A percentile compares a stretch with the other conserved stretches of the same genome.
Evolutionary conservation across 257 asterid genomes (phyloP).

Genomic region (Salvia hispanica): DNA sequence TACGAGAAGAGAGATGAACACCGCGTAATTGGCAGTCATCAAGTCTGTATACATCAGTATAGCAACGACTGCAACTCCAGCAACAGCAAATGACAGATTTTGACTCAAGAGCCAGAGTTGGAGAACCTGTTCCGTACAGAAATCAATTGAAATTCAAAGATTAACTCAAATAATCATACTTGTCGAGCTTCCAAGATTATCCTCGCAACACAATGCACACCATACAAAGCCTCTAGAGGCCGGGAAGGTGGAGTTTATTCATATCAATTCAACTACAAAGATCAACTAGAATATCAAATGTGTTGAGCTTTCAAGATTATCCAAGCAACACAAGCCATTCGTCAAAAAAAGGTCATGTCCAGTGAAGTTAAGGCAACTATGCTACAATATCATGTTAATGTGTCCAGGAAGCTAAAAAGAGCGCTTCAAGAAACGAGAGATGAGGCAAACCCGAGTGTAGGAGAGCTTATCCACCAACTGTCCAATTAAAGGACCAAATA

Average conservation of each 20-base stretch:
- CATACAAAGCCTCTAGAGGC: too few relatives aligned
- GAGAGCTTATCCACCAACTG: constrained; percentile 65
- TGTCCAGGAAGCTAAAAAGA: neutral
- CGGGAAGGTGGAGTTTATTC: too few relatives aligned
- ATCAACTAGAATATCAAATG: too few relatives aligned
- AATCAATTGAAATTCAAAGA: neutral
- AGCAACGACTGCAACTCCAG: constrained; percentile 80
- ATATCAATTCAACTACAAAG: neutral
- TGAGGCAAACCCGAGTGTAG: constrained; percentile 54
- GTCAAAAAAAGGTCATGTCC: too few relatives aligned
- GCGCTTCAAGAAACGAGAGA: constrained; percentile 7
- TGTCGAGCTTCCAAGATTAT: too few relatives aligned
- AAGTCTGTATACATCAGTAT: constrained; percentile 48
- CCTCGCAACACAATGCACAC: too few relatives aligned
- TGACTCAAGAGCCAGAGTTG: constrained; percentile 71
- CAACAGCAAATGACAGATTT: constrained; percentile 69
- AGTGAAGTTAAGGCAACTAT: neutral
- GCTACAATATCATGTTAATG: neutral
- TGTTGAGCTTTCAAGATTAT: too few relatives aligned
- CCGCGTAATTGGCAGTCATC: constrained; percentile 41
- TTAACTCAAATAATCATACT: too few relatives aligned
- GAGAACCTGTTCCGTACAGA: constrained; percentile 50
- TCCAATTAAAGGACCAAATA: constrained; percentile 78
- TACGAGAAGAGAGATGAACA: constrained; percentile 52
- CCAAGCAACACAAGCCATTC: too few relatives aligned